These are phyloP conservation scores for Naegleria fowleri DNA, from an alignment of 208 protist genomes.

Conservation along the genomic window DNA sequence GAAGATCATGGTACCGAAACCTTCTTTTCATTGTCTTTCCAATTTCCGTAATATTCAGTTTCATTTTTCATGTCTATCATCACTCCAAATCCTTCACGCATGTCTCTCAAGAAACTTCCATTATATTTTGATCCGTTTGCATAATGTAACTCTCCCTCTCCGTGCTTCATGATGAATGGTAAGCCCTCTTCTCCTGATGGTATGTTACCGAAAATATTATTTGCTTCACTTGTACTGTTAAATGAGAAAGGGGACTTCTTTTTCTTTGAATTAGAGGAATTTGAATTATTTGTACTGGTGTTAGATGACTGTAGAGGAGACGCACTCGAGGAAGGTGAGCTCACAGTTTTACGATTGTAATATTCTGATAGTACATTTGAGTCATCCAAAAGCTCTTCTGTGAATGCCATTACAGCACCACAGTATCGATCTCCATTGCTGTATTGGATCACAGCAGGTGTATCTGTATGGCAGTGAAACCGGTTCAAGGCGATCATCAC, in stretches of 20 bases:
- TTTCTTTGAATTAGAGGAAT: not conserved
- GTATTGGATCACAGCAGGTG: not conserved
- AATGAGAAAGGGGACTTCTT: not conserved
- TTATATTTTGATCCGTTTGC: not conserved
- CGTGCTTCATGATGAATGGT: not conserved
- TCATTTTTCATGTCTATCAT: not conserved
- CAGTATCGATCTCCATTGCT: not conserved
- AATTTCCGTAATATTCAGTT: constrained; percentile 23
- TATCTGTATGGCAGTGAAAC: not conserved
- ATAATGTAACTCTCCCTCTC: not conserved
- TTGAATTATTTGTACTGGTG: not conserved
- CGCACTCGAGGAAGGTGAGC: not conserved
- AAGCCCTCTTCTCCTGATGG: not conserved
- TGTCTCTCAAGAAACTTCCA: not conserved
- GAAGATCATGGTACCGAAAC: not conserved
- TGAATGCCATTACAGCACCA: not conserved
- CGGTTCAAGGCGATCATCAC: too few species aligned
- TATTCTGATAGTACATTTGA: not conserved
- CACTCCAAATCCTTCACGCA: not conserved
- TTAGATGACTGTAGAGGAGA: not conserved
- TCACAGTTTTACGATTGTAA: not conserved
- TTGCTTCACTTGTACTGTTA: not conserved
- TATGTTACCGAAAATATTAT: not conserved
- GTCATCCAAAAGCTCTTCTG: not conserved
- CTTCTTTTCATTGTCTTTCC: constrained; percentile 24